Evolutionary conservation across 106 monocot genomes (phyloP).

Genomic region (Gastrodia elata): DNA sequence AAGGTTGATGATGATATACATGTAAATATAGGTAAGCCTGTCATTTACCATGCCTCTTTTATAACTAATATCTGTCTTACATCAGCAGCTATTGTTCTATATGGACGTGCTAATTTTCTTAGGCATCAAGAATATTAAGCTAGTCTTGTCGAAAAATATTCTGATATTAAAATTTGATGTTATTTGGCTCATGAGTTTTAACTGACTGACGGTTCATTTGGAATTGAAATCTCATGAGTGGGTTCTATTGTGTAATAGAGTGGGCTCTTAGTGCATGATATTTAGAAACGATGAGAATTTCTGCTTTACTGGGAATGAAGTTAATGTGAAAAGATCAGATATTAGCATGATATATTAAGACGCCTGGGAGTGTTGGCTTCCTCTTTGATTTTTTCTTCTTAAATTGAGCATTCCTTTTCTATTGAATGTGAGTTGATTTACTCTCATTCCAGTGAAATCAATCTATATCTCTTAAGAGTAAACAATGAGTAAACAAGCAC

Average conservation of each 20-base stretch:
- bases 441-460: neutral
- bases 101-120: neutral
- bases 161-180: neutral
- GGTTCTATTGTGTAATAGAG: neutral
- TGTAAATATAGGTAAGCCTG: slow-evolving; percentile 81
- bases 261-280: neutral
- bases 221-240: neutral
- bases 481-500: too few species aligned
- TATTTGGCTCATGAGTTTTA: neutral
- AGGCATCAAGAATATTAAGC: too few species aligned
- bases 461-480: neutral
- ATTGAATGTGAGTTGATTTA: neutral
- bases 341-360: neutral
- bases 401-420: too few species aligned
- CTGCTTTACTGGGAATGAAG: neutral
- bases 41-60: neutral
- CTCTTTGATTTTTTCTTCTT: neutral
- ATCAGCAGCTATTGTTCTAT: neutral
- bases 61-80: neutral
- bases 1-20: slow-evolving; percentile 98
- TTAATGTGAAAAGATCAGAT: neutral
- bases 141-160: neutral
- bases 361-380: neutral
- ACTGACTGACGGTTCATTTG: neutral
- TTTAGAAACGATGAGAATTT: too few species aligned